phyloP scores from a whole-genome alignment of 495 filamentous ascomycete genomes.

The Hamigera avellanea region DNA sequence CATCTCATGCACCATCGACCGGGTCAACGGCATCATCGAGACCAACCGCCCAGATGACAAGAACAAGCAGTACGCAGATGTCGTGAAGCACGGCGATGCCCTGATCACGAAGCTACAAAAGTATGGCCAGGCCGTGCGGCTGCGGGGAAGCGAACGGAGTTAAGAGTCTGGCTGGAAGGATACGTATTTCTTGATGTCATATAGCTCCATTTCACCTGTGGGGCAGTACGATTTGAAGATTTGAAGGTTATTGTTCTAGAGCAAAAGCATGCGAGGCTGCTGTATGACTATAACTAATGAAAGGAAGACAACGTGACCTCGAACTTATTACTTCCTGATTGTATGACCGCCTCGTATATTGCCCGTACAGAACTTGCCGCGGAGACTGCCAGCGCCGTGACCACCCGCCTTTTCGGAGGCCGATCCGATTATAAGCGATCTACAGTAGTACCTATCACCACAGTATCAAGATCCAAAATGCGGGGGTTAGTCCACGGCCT shows the following conservation, averaged over 20 bases:
- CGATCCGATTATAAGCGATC: too few relatives aligned
- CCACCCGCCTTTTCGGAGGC: too few relatives aligned
- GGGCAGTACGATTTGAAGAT: neutral
- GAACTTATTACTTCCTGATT: neutral
- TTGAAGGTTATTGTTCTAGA: conserved; percentile 5
- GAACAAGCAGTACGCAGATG: conserved; percentile 97
- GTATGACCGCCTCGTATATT: neutral
- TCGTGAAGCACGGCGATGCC: conserved; percentile 92
- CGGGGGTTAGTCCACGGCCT: too few relatives aligned
- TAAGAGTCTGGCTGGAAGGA: conserved; percentile 12
- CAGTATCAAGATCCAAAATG: too few relatives aligned
- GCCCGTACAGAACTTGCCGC: too few relatives aligned
- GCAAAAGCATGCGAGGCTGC: conserved; percentile 12
- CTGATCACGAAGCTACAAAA: conserved; percentile 98
- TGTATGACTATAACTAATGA: conserved; percentile 17
- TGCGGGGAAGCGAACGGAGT: conserved; percentile 86
- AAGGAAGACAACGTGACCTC: conserved; percentile 9
- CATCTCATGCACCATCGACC: conserved; percentile 92
- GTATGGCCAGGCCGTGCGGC: conserved; percentile 89
- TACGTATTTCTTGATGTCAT: too few relatives aligned
- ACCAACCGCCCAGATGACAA: conserved; percentile 96
- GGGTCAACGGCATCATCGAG: conserved; percentile 94
- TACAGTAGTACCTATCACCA: too few relatives aligned
- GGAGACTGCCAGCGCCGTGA: too few relatives aligned
- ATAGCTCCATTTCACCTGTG: neutral